Base-by-base conservation (phyloP, 2,329 filamentous ascomycete genomes). In the Penicillium rolfsii region DNA sequence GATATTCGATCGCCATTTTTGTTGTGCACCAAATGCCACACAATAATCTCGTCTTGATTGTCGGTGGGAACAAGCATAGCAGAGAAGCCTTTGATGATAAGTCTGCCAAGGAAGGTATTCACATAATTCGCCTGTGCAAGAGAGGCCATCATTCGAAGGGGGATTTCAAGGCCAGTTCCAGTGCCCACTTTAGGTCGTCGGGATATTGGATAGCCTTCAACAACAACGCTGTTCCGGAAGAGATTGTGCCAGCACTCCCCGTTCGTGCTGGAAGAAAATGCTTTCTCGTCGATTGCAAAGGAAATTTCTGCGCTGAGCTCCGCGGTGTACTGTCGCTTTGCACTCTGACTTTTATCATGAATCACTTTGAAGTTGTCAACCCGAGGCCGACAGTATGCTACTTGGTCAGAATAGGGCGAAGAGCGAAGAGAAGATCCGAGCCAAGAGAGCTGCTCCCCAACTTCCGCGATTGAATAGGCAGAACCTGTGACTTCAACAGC, bases 381-480 rank as follows among this genome's bases (percentile, higher is more conserved):
- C 16, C 26, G 33, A 49, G 67, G 67, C 28, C n/a, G 49, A 48
- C 68, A 67, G 22, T 57, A 64, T 8, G 40, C 46, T 6, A 69
- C 43, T 38, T 63, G 62, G 14, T 19, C 9, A 16, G 59, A 33
- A 50, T 55, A 49, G 16, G 67, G 57, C 0, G 74, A 73, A 3
- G 68, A 63, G 12, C 69, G 67, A 52, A 77, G 61, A 4, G 75
- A 70, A 41, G 73, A 67, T 26, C 65, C 68, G 7, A 78, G 62
- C 76, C 76, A 79, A 16, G 73, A 72, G 41, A 79, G 49, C 57
- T 76, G 72, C 60, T 78, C 67, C 6, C 70, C 76, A 46, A 76
- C 59, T 58, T 78, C 75, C n/a, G 68, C 70, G 16, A 77, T 48
- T 35, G 59, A 43, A 46, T 63, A 26, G 59, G 40, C 49, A 2